Percentiles rank a stretch among this genome's conserved stretches.
Conservation (phyloP, 805 yeast species). For the Maudiozyma barnettii region DNA sequence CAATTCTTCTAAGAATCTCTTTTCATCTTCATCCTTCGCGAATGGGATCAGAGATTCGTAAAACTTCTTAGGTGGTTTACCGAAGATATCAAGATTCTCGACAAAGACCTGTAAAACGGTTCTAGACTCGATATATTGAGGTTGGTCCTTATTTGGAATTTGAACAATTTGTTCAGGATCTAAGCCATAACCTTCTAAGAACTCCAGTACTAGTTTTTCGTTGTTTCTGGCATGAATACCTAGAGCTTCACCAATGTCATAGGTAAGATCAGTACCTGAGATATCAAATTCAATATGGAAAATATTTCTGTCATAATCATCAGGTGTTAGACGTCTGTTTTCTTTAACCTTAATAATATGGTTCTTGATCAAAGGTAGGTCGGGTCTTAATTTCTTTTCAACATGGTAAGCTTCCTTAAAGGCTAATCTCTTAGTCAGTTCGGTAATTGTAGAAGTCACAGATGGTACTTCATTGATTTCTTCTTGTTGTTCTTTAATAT, state of each 20-base stretch:
- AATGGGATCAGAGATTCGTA: slow-evolving; percentile 70
- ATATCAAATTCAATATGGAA: slow-evolving; percentile 94
- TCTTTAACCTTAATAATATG: slow-evolving; percentile 84
- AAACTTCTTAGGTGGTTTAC: slow-evolving; percentile 92
- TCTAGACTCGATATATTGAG: slow-evolving; percentile 52
- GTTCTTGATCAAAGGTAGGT: slow-evolving; percentile 64
- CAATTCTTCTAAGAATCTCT: slow-evolving; percentile 48
- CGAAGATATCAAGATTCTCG: slow-evolving; percentile 80
- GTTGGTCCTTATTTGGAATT: slow-evolving; percentile 59
- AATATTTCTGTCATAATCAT: slow-evolving; percentile 83
- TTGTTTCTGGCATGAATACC: slow-evolving; percentile 91
- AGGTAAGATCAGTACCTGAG: slow-evolving; percentile 80
- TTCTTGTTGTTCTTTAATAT: slow-evolving; percentile 29
- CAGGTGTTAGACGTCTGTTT: slow-evolving; percentile 85
- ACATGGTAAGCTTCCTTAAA: slow-evolving; percentile 73
- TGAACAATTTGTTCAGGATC: slow-evolving; percentile 60
- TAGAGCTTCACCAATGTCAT: slow-evolving; percentile 92
- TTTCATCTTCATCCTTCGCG: slow-evolving; percentile 63
- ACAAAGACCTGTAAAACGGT: slow-evolving; percentile 73
- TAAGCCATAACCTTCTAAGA: slow-evolving; percentile 63
- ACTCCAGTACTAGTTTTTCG: slow-evolving; percentile 51
- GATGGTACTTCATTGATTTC: slow-evolving; percentile 24
- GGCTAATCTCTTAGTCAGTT: slow-evolving; percentile 55
- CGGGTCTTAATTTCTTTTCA: slow-evolving; percentile 67
- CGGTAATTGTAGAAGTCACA: neutral